Evolutionary conservation across 1,139 yeast species (phyloP).

Genomic region (Lodderomyces orthopsilosis): DNA sequence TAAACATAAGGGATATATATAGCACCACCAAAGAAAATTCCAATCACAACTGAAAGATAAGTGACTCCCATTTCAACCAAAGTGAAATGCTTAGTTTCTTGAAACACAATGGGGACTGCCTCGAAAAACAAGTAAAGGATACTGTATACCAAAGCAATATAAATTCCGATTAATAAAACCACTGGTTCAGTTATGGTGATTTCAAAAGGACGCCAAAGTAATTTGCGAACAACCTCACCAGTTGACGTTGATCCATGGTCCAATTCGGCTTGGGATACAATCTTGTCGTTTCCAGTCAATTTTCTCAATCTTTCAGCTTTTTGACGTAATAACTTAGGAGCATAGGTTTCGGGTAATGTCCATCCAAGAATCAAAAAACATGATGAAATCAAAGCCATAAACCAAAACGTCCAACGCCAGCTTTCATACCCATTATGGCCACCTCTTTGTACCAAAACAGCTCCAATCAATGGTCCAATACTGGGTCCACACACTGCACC

Average conservation of each 20-base stretch:
- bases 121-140: constrained; percentile 35
- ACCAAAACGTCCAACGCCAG: constrained; percentile 52
- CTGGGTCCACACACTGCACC: constrained; percentile 34
- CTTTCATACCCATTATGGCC: constrained; percentile 10
- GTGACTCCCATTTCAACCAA: constrained; percentile 26
- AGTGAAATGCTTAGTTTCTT: constrained; percentile 22
- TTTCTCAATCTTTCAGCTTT: constrained; percentile 47
- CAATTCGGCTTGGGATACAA: constrained; percentile 42
- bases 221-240: constrained; percentile 20
- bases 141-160: constrained; percentile 30
- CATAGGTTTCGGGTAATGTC: constrained; percentile 52
- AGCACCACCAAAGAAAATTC: constrained; percentile 20
- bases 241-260: constrained; percentile 25
- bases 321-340: constrained; percentile 42
- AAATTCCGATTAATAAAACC: constrained; percentile 29
- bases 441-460: constrained; percentile 22
- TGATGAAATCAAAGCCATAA: constrained; percentile 35
- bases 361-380: constrained; percentile 29
- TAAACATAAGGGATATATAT: constrained; percentile 21
- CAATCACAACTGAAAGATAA: constrained; percentile 21
- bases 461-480: constrained; percentile 34
- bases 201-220: constrained; percentile 32
- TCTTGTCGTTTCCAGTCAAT: constrained; percentile 39
- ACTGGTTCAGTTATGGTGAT: constrained; percentile 31
- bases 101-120: constrained; percentile 31